Evolutionary conservation across 805 yeast genomes (phyloP).

Genomic region (Saturnispora kantuleensis): DNA sequence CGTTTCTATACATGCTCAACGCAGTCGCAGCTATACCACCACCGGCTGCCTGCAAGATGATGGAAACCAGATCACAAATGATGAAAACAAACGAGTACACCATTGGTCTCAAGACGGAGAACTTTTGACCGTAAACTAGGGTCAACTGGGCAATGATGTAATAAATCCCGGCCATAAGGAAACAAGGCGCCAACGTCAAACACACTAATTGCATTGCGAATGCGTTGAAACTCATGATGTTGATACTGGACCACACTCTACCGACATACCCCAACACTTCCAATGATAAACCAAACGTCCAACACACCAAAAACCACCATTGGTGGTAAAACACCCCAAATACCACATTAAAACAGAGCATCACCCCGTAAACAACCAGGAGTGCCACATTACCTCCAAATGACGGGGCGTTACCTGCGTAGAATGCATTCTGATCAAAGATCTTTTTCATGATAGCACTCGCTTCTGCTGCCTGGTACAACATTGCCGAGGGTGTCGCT

Average conservation of each 20-base stretch:
- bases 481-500: slow-evolving; percentile 9
- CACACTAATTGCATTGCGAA: slow-evolving; percentile 58
- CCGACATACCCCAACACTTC: slow-evolving; percentile 66
- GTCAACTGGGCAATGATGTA: slow-evolving; percentile 57
- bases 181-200: slow-evolving; percentile 72
- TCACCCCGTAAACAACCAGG: slow-evolving; percentile 42
- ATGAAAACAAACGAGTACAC: slow-evolving; percentile 57
- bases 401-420: slow-evolving; percentile 39
- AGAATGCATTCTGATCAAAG: slow-evolving; percentile 17
- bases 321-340: slow-evolving; percentile 40
- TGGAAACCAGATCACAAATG: slow-evolving; percentile 51
- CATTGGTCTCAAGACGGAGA: slow-evolving; percentile 45
- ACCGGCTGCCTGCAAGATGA: slow-evolving; percentile 63
- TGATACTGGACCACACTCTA: slow-evolving; percentile 37
- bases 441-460: slow-evolving; percentile 15
- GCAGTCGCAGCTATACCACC: slow-evolving; percentile 61
- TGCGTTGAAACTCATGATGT: slow-evolving; percentile 27
- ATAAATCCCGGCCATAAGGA: slow-evolving; percentile 78
- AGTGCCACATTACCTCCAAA: slow-evolving; percentile 50
- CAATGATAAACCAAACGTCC: slow-evolving; percentile 44
- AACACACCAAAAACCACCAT: slow-evolving; percentile 56
- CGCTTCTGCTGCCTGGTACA: slow-evolving; percentile 19
- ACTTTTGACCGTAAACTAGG: slow-evolving; percentile 48
- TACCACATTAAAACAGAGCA: slow-evolving; percentile 32
- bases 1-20: slow-evolving; percentile 22